phyloP scores from a whole-genome alignment of 2,329 filamentous ascomycete genomes.

The Microcyclosporella mali region DNA sequence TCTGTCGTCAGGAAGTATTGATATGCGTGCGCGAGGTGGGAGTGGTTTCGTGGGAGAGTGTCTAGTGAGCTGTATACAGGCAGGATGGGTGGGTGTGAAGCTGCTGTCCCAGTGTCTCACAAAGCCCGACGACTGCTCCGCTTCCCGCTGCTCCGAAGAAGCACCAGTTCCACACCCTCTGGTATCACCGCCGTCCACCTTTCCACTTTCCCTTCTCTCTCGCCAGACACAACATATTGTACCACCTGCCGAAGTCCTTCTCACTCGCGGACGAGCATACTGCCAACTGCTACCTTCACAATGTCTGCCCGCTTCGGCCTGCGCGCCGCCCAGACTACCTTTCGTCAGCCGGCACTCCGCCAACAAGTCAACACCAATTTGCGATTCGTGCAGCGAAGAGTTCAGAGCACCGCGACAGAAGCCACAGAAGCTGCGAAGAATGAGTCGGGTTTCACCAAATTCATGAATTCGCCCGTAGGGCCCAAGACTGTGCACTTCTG shows the following conservation, averaged over 20 bases:
- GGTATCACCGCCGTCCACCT: too few species aligned
- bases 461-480: conserved; percentile 50
- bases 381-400: conserved; percentile 53
- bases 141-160: neutral
- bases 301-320: conserved; percentile 55
- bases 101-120: neutral
- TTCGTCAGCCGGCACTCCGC: conserved; percentile 51
- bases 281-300: conserved; percentile 8
- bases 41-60: neutral
- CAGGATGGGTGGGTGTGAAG: neutral
- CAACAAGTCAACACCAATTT: conserved; percentile 22
- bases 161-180: neutral
- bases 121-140: too few species aligned
- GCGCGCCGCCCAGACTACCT: conserved; percentile 48
- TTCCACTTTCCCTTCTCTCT: too few species aligned
- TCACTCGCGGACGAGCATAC: neutral
- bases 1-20: too few species aligned
- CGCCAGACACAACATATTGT: too few species aligned
- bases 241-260: too few species aligned
- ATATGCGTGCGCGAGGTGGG: neutral
- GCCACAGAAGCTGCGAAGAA: conserved; percentile 28
- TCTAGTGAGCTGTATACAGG: neutral
- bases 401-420: conserved; percentile 57
- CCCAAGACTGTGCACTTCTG: conserved; percentile 92
- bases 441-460: conserved; percentile 57